Evolutionary conservation across 2,329 filamentous ascomycete species (phyloP).

Genomic region (Penicillium fuscoglaucum): DNA sequence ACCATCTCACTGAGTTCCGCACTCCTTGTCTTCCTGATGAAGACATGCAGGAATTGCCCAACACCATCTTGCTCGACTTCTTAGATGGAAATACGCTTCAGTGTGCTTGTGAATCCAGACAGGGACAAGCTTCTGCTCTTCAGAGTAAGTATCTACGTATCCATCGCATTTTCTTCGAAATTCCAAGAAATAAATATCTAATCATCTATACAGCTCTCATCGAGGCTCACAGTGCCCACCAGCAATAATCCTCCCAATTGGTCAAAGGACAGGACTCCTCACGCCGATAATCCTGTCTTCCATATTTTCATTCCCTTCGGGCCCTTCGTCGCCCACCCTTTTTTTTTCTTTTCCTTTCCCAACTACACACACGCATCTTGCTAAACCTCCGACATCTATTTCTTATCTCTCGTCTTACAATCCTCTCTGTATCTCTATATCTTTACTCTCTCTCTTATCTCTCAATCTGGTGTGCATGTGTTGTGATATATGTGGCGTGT

Average conservation of each 20-base stretch:
- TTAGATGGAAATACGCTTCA: conserved; percentile 63
- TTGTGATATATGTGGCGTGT: conserved; percentile 30
- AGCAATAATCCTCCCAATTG: conserved; percentile 18
- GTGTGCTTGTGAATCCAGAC: conserved; percentile 60
- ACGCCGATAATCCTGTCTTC: not conserved
- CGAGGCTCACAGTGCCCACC: conserved; percentile 42
- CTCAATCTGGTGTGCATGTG: conserved; percentile 15
- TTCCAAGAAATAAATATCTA: conserved; percentile 12
- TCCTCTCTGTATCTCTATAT: conserved; percentile 11
- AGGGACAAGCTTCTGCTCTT: conserved; percentile 54
- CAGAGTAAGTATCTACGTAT: conserved; percentile 51
- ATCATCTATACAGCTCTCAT: conserved; percentile 38
- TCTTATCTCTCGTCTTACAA: conserved; percentile 13
- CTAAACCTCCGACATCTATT: conserved; percentile 13
- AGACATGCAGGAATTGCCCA: conserved; percentile 87
- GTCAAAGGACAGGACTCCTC: conserved; percentile 10
- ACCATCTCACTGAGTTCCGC: conserved; percentile 82
- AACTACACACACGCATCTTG: conserved; percentile 4
- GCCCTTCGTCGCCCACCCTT: not conserved
- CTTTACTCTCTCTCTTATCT: conserved; percentile 7
- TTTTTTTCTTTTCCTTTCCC: conserved; percentile 2
- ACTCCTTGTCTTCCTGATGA: conserved; percentile 80
- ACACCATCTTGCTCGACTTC: conserved; percentile 71
- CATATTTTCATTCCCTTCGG: conserved; percentile 3
- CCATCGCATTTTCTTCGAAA: not conserved